Evolutionary conservation across 345 rosid genomes (phyloP).

Genomic region (Salix viminalis): DNA sequence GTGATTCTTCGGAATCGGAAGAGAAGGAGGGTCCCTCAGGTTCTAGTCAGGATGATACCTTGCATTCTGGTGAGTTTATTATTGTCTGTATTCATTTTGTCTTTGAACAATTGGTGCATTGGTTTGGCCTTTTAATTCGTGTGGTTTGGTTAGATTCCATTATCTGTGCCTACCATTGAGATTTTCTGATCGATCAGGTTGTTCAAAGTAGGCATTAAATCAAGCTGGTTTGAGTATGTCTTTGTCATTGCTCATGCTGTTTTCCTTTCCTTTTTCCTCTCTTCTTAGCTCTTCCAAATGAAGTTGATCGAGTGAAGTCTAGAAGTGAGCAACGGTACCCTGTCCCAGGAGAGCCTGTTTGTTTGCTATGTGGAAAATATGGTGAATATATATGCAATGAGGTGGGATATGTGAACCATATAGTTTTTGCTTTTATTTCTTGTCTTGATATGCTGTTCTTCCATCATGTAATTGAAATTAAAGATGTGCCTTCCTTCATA

Average conservation of each 20-base stretch:
- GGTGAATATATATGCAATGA: slow-evolving; percentile 74
- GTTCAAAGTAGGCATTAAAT: not conserved
- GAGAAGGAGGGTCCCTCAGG: slow-evolving; percentile 25
- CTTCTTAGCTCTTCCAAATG: slow-evolving; percentile 25
- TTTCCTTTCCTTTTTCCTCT: not conserved
- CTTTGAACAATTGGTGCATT: not conserved
- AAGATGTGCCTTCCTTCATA: slow-evolving; percentile 21
- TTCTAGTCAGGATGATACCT: slow-evolving; percentile 28
- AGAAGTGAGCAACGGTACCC: slow-evolving; percentile 55
- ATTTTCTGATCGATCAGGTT: not conserved
- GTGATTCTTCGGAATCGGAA: slow-evolving; percentile 42
- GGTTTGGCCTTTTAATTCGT: not conserved
- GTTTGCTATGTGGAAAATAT: slow-evolving; percentile 62
- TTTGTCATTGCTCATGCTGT: slow-evolving; percentile 1
- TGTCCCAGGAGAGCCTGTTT: slow-evolving; percentile 57
- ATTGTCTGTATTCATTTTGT: not conserved
- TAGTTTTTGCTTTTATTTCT: slow-evolving; percentile 3
- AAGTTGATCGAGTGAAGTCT: slow-evolving; percentile 30
- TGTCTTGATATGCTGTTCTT: not conserved
- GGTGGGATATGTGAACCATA: slow-evolving; percentile 30
- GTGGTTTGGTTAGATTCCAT: not conserved
- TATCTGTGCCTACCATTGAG: not conserved
- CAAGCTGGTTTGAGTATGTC: not conserved
- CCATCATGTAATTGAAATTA: not conserved
- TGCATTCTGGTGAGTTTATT: not conserved